Conservation (phyloP, 192 early-diverging fungal species). For the Coemansia sp. region DNA sequence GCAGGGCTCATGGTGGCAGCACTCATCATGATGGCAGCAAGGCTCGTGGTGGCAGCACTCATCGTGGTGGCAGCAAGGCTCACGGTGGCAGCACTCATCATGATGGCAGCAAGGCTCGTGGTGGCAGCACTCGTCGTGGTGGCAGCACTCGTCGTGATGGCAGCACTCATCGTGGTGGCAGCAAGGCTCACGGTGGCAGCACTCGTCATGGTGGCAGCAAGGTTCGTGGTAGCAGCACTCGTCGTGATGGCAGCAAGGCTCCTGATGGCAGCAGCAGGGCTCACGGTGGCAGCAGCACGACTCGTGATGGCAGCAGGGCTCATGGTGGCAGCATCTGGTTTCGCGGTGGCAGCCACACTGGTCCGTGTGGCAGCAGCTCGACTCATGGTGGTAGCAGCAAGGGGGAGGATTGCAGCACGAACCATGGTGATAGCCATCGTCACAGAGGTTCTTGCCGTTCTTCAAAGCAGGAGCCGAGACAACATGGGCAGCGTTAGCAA, state of each 20-base stretch:
- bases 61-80: conserved; percentile 17
- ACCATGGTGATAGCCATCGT: conserved; percentile 25
- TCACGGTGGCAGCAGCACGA: conserved; percentile 24
- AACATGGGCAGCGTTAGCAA: conserved; percentile 3
- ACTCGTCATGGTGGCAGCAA: conserved; percentile 30
- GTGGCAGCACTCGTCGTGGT: conserved; percentile 9
- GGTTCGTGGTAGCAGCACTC: conserved; percentile 23
- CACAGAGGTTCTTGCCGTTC: conserved; percentile 27
- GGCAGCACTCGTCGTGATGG: conserved; percentile 15
- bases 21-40: not conserved
- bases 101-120: not conserved
- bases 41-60: conserved; percentile 5
- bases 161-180: conserved; percentile 6
- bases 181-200: conserved; percentile 25
- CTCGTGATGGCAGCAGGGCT: conserved; percentile 17
- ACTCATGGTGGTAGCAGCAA: conserved; percentile 14
- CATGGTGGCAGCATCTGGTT: conserved; percentile 36
- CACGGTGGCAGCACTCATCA: conserved; percentile 13
- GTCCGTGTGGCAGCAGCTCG: conserved; percentile 42
- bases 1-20: conserved; percentile 16
- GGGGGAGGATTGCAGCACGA: not conserved
- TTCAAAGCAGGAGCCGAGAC: conserved; percentile 7
- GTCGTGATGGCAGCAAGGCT: conserved; percentile 14
- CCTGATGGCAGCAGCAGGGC: conserved; percentile 17
- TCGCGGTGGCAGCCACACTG: conserved; percentile 53